Evolutionary conservation across 2,329 filamentous ascomycete genomes (phyloP).

Genomic region (Aspergillus floridensis): DNA sequence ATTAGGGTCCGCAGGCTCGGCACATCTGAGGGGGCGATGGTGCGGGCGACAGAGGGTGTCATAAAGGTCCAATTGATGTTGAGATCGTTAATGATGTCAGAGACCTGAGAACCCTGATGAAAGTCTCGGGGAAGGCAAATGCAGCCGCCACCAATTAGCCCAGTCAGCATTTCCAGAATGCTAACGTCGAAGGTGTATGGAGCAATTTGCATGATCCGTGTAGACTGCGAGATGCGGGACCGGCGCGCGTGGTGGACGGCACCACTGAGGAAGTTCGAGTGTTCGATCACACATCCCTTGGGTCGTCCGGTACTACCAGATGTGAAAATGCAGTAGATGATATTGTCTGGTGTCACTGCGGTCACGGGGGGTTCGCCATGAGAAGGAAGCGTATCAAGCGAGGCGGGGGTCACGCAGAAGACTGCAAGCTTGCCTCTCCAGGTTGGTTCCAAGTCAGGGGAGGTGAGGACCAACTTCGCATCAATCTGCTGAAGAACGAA

Average conservation of each 20-base stretch:
- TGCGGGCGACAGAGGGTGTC: slow-evolving; percentile 36
- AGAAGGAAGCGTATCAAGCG: not conserved
- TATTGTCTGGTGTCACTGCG: not conserved
- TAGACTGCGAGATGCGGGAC: slow-evolving; percentile 4
- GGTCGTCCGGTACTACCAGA: slow-evolving; percentile 22
- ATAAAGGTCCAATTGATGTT: slow-evolving; percentile 35
- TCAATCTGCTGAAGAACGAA: not conserved
- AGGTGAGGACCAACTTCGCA: not conserved
- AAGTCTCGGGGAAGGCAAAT: slow-evolving; percentile 17
- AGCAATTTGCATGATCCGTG: slow-evolving; percentile 14
- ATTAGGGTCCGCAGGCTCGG: slow-evolving; percentile 37
- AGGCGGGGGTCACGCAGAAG: not conserved
- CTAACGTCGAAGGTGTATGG: slow-evolving; percentile 17
- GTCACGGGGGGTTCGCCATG: not conserved
- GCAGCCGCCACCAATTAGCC: slow-evolving; percentile 13
- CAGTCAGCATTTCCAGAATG: slow-evolving; percentile 10
- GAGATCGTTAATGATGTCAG: slow-evolving; percentile 32
- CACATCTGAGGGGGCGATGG: slow-evolving; percentile 26
- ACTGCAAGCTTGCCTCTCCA: slow-evolving; percentile 2
- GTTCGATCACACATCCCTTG: slow-evolving; percentile 19
- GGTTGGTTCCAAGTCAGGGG: not conserved
- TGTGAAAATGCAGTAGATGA: slow-evolving; percentile 19
- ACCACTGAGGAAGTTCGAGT: slow-evolving; percentile 7
- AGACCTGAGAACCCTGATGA: slow-evolving; percentile 28
- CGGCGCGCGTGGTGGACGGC: not conserved